Evolutionary conservation across 2,329 filamentous ascomycete genomes (phyloP), one percentile per base, ranked within the genome.

Genomic region (Fonsecaea monophora): DNA sequence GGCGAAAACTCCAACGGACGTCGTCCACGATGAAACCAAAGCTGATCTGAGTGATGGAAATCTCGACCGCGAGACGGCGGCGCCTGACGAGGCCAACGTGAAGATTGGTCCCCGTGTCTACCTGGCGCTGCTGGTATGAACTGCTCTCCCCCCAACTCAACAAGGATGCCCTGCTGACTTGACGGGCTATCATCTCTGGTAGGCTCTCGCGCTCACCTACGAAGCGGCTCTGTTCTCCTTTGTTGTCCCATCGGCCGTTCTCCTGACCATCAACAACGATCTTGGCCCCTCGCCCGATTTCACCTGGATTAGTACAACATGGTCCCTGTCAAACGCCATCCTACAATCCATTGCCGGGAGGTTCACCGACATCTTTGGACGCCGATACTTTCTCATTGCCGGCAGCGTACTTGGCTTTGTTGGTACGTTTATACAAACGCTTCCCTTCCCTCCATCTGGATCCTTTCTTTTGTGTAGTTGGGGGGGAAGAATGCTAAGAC

Each of bases 331-430:
- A 12, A 54, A 13, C 45, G 64, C 54, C 2, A 64, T 64, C 3
- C 40, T 64, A 2, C 57, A 56, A 53, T 64, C 63, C 34, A 53
- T 69, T 18, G 67, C 64, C 9, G 67, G 67, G 21, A 21, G 60
- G 21, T 61, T 55, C 34, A 64, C 64, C 18, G 67, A 69, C 58
- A 66, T 69, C 15, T 69, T 63, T 25, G 67, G 67, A 9, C 67
- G 64, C 4, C 38, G 60, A 6, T 60, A 66, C 34, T 69, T 66
- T 25, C 40, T 62, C 30, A n/a, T 68, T 2, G n/a, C 35, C 8
- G 66, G 63, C 12, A 60, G 53, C 15, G 13, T 21, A n/a, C 15
- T 60, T 35, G 58, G 58, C 10, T 60, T 60, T 40, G 35, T 60
- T 32, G 58, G 58, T 50, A 25, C n/a, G 18, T 21, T 21, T 13